These are phyloP conservation scores for Mitragyna speciosa DNA, from an alignment of 257 asterid species.

Conservation along the genomic window DNA sequence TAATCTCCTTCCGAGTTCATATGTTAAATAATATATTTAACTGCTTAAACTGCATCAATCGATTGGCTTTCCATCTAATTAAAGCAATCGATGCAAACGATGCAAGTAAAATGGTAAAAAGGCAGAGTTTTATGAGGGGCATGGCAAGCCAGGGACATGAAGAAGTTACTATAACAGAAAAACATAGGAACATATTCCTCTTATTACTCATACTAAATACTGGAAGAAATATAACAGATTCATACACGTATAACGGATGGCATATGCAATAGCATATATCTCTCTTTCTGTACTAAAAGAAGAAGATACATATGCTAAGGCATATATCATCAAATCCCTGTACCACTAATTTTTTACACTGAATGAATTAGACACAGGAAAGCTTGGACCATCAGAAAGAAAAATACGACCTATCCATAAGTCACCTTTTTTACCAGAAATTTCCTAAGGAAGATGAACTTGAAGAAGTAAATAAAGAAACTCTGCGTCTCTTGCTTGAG, in stretches of 20 bases:
- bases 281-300: conserved; percentile 34
- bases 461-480: conserved; percentile 45
- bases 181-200: background rate
- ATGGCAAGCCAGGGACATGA: background rate
- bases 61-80: background rate
- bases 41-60: background rate
- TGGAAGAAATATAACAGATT: conserved; percentile 22
- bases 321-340: conserved; percentile 43
- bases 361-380: conserved; percentile 8
- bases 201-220: background rate
- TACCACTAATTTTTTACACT: conserved; percentile 15
- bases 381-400: conserved; percentile 10
- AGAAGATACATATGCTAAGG: conserved; percentile 62
- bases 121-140: background rate
- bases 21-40: background rate
- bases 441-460: conserved; percentile 48
- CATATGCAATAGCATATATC: conserved; percentile 75
- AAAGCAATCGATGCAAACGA: background rate
- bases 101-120: background rate
- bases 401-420: background rate
- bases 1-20: conserved; percentile 2
- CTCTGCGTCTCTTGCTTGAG: conserved; percentile 63
- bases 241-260: conserved; percentile 27
- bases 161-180: background rate
- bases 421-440: conserved; percentile 46